A percentile compares a stretch with the other conserved stretches of the same genome.
These are phyloP conservation scores for Anastatica hierochuntica DNA, from an alignment of 345 rosid genomes.

Conservation along the genomic window DNA sequence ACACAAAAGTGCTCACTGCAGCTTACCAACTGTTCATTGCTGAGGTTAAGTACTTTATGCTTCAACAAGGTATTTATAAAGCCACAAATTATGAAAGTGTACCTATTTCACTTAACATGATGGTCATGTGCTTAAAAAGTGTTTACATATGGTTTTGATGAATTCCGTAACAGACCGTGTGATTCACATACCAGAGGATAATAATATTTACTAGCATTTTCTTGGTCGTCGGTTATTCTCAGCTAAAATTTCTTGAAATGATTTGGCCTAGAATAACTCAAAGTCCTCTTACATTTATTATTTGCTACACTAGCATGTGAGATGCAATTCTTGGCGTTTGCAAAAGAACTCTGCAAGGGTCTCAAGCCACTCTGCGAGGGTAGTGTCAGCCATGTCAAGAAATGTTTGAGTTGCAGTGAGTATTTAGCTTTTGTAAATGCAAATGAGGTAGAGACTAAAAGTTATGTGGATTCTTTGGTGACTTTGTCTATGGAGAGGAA, in stretches of 20 bases:
- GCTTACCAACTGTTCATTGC: background rate
- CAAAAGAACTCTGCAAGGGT: too few relatives aligned
- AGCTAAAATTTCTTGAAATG: too few relatives aligned
- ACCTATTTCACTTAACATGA: background rate
- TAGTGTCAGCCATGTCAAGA: constrained; percentile 35
- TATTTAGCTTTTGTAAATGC: constrained; percentile 60
- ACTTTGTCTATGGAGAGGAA: constrained; percentile 76
- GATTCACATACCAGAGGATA: too few relatives aligned
- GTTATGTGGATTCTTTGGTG: constrained; percentile 52
- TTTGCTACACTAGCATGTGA: too few relatives aligned
- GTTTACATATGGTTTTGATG: background rate
- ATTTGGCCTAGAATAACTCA: too few relatives aligned
- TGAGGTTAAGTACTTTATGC: background rate
- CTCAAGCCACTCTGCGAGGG: too few relatives aligned
- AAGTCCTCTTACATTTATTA: too few relatives aligned
- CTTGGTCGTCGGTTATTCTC: too few relatives aligned
- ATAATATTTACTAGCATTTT: too few relatives aligned
- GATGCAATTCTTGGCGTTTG: too few relatives aligned
- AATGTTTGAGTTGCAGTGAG: constrained; percentile 57
- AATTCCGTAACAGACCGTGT: background rate
- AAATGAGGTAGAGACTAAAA: constrained; percentile 53
- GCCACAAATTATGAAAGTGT: background rate
- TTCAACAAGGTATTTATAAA: background rate
- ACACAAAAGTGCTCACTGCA: constrained; percentile 56
- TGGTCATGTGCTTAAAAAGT: background rate